Base-by-base conservation (phyloP, 495 filamentous ascomycete species). In the Articulospora tetracladia region DNA sequence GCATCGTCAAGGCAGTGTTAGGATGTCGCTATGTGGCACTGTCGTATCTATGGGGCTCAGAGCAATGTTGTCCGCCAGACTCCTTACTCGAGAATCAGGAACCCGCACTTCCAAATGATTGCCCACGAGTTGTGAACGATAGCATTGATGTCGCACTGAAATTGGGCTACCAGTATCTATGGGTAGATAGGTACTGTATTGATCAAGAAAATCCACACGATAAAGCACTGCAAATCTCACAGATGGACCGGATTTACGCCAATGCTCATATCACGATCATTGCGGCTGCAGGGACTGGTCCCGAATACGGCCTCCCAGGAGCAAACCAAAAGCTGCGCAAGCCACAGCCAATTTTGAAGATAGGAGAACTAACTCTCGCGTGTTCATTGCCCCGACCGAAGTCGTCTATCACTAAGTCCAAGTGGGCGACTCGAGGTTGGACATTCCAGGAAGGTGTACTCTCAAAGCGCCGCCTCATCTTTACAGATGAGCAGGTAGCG, bases 391-490 rank as follows among this genome's bases (percentile, higher is more conserved):
- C 7, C 15, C 30, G 15, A 34, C 30, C 15, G 30, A 15, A 34
- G 30, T 34, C n/a, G n/a, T n/a, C n/a, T n/a, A 48, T 48, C 7
- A 20, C 7, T n/a, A 8, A 4, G 8, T 75, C 70, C 0, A 57
- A 51, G 4, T 77, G 74, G 75, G 19, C 36, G 10, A 70, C 63
- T 4, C 61, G 75, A 39, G 76, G 65, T 11, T 78, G 75, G 75
- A 78, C 76, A 6, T 76, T 34, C 15, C 57, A 59, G 50, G 57
- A 59, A 28, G 17, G 10, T 8, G n/a, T 59, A 12, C 48, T 53
- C 13, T 51, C 57, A 6, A 47, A 55, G 23, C 66, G 73, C 0
- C 55, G 70, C 0, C 58, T 77, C 19, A 69, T 66, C 53, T 67
- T 78, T 46, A 69, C 63, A 0, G 61, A 71, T 6, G 44, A 68